Conservation (phyloP, 2,329 filamentous ascomycete genomes). For the Neofusicoccum sp. region DNA sequence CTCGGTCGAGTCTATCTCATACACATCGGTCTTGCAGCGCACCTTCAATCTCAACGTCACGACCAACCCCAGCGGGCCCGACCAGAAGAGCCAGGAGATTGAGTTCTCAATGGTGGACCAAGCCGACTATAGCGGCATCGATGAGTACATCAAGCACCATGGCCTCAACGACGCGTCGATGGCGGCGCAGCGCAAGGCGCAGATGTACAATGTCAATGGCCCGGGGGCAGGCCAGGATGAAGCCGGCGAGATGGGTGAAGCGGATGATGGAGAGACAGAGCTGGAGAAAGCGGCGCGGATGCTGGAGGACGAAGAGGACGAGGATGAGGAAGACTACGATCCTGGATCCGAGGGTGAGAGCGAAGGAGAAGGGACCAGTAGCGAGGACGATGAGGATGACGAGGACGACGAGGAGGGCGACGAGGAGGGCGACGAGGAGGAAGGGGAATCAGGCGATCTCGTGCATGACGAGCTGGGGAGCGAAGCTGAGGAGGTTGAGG, state of each 20-base stretch:
- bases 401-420: slow-evolving; percentile 25
- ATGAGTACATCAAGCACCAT: slow-evolving; percentile 61
- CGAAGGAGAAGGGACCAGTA: slow-evolving; percentile 37
- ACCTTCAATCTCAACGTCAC: slow-evolving; percentile 62
- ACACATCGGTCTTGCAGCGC: slow-evolving; percentile 62
- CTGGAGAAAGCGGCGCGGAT: slow-evolving; percentile 39
- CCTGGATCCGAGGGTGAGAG: slow-evolving; percentile 42
- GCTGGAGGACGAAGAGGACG: slow-evolving; percentile 34
- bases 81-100: slow-evolving; percentile 51
- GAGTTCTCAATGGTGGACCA: slow-evolving; percentile 68
- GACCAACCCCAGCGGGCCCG: slow-evolving; percentile 21
- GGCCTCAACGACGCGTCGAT: slow-evolving; percentile 62
- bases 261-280: slow-evolving; percentile 38
- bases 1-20: slow-evolving; percentile 58
- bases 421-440: slow-evolving; percentile 32
- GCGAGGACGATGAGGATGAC: slow-evolving; percentile 31
- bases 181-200: slow-evolving; percentile 59
- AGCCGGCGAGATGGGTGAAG: slow-evolving; percentile 20
- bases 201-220: slow-evolving; percentile 55
- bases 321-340: slow-evolving; percentile 44
- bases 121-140: slow-evolving; percentile 60
- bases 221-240: slow-evolving; percentile 26
- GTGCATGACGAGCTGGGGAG: slow-evolving; percentile 17
- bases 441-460: slow-evolving; percentile 29
- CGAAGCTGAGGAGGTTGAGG: slow-evolving; percentile 19